Evolutionary conservation across 495 filamentous ascomycete genomes (phyloP).

Genomic region (Evansstolkia leycettana): DNA sequence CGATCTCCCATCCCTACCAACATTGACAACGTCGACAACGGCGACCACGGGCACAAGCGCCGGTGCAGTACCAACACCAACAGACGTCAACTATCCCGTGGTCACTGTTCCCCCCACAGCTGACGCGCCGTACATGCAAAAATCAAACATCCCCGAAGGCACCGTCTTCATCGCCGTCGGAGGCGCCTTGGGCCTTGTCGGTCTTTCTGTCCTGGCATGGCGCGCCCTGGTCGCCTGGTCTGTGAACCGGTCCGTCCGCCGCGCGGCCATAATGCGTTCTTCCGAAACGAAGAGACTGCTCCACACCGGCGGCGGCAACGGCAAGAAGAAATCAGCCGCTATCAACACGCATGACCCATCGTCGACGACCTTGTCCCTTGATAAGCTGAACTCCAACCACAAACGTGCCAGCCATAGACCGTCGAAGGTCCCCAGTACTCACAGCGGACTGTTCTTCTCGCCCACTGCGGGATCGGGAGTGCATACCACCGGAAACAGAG

Average conservation of each 20-base stretch:
- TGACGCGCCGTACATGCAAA: conserved; percentile 89
- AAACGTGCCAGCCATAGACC: conserved; percentile 26
- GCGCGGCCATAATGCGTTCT: conserved; percentile 61
- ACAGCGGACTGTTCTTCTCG: conserved; percentile 76
- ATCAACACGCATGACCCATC: conserved; percentile 14
- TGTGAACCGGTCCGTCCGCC: conserved; percentile 74
- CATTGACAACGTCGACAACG: conserved; percentile 11
- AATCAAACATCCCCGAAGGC: conserved; percentile 80
- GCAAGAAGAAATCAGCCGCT: conserved; percentile 32
- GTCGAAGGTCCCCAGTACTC: conserved; percentile 36
- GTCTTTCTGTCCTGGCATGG: conserved; percentile 70
- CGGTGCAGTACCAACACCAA: conserved; percentile 11
- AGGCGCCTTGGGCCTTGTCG: conserved; percentile 72
- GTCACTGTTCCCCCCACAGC: conserved; percentile 68
- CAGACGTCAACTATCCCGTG: conserved; percentile 16
- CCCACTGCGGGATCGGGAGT: conserved; percentile 62
- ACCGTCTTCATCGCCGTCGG: conserved; percentile 95
- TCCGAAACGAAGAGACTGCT: conserved; percentile 53
- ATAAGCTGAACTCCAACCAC: conserved; percentile 28
- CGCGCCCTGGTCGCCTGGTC: conserved; percentile 83
- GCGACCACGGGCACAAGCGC: conserved; percentile 13
- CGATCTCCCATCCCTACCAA: conserved; percentile 2
- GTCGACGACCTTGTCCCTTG: conserved; percentile 41
- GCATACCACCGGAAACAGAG: conserved; percentile 36
- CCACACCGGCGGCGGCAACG: conserved; percentile 46